phyloP scores from a whole-genome alignment of 257 asterid species.

The Lavandula angustifolia region DNA sequence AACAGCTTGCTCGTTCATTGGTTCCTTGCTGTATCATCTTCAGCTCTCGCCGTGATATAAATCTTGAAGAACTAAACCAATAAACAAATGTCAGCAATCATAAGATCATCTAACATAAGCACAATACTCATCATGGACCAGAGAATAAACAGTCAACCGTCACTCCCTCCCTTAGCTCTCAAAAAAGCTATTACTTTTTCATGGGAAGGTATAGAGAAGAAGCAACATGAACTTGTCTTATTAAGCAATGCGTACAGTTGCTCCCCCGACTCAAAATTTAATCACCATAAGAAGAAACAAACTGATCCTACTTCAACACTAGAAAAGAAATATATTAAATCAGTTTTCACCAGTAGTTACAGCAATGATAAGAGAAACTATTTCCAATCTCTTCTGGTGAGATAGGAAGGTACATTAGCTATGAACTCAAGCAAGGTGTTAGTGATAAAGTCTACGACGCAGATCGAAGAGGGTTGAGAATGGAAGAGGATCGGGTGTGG shows the following conservation, averaged over 20 bases:
- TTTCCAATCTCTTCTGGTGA: neutral
- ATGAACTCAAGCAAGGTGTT: neutral
- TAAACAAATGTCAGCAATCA: neutral
- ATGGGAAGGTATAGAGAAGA: neutral
- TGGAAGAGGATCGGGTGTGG: too few species aligned
- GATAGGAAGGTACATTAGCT: constrained; percentile 3
- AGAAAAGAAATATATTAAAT: neutral
- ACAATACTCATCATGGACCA: too few species aligned
- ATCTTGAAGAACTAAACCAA: constrained; percentile 29
- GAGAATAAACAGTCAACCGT: too few species aligned
- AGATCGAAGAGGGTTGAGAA: too few species aligned
- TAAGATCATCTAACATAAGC: neutral
- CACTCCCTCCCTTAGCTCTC: too few species aligned
- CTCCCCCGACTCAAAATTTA: neutral
- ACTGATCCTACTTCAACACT: neutral
- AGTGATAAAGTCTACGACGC: too few species aligned
- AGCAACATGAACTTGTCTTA: neutral
- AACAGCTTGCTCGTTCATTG: constrained; percentile 88
- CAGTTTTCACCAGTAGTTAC: neutral
- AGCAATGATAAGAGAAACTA: neutral
- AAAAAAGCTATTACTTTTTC: too few species aligned
- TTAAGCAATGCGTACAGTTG: too few species aligned
- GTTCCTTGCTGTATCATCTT: constrained; percentile 55
- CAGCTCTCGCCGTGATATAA: constrained; percentile 62
- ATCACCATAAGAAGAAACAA: neutral